Base-by-base conservation (phyloP, 495 filamentous ascomycete genomes). In the Hypoxylon fuscum region DNA sequence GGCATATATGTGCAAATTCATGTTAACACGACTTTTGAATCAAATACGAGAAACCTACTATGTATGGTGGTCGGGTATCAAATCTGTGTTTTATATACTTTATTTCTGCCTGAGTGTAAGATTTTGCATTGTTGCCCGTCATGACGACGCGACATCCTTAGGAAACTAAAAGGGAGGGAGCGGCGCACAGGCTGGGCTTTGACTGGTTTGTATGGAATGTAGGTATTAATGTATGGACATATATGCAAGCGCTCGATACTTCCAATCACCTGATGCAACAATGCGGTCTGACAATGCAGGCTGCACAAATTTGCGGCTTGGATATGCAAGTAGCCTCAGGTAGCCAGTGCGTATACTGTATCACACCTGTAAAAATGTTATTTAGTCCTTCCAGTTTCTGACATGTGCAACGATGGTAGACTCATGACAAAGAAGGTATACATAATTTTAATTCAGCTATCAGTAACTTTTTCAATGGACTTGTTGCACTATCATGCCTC, bases 231-330 rank as follows among this genome's bases (percentile, higher is more conserved):
- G 27, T 29, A 29, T 29, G 6, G 34, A 11, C 34, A 31, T 42
- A 41, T 49, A 56, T 66, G 63, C 63, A 66, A 62, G 63, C 57
- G 63, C 57, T 66, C 53, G 57, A 53, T 66, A 62, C 63, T 54
- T 55, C 45, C 53, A 54, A 66, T 66, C 63, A 66, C 63, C 63
- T 66, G 63, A 66, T 66, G 63, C 53, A 66, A 66, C 63, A 29
- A 59, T 62, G 50, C 59, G 59, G 59, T 62, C 64, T 59, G 64
- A 64, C 64, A 68, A 66, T 66, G 57, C 63, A 66, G 53, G 52
- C 64, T 68, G 48, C 50, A 64, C 54, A 63, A 64, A 63, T 59
- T 38, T 51, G 59, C 53, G 48, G 53, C 50, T 62, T 68, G 49
- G 45, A 51, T 40, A 14, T 62, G 64, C 44, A 68, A 68, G 64